Base-by-base conservation (phyloP, 208 protist genomes). In the Zelonia costaricensis region DNA sequence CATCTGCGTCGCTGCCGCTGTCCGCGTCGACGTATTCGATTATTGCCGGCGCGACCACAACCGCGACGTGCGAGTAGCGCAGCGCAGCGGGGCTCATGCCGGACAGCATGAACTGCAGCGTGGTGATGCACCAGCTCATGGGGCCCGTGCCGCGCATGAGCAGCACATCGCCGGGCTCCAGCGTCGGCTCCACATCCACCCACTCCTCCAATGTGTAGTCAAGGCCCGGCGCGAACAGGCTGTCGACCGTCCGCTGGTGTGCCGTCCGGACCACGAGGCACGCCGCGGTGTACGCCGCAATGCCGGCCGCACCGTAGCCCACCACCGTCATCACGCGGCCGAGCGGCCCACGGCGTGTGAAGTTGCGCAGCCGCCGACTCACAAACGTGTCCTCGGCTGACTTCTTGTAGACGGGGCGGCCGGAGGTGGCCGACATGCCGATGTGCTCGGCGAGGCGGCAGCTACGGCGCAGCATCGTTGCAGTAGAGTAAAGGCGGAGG, bases 21-120 rank as follows among this genome's bases (percentile, higher is more conserved):
- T 67, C 48, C 10, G 66, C 60, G 9, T 46, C 31, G 22, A 61
- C 53, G 38, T 71, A 68, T 36, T 77, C 73, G 22, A 76, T 61
- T 39, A 79, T 52, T 7, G 80, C 82, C 4, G 88, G 82, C 30
- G 80, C 74, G 23, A 92, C 85, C 12, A 94, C 88, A n/a, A 94
- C 85, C 33, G 80, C 82, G 15, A 90, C 82, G 56, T 94, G 88
- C 38, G 88, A 94, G 69, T 92, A 94, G 5, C 80, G 80, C 66
- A 94, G 38, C 25, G 82, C 76, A 0, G 72, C 52, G 0, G 84
- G 71, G 8, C 56, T 66, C 61, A 87, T 48, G 31, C 72, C 42
- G 53, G 64, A 71, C 25, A 75, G 70, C 22, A 63, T 56, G 43
- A 87, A 83, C 70, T 90, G 83, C 10, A 80, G 63, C 2, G 66